Base-by-base conservation (phyloP, 495 filamentous ascomycete genomes). In the Podospora appendiculata region DNA sequence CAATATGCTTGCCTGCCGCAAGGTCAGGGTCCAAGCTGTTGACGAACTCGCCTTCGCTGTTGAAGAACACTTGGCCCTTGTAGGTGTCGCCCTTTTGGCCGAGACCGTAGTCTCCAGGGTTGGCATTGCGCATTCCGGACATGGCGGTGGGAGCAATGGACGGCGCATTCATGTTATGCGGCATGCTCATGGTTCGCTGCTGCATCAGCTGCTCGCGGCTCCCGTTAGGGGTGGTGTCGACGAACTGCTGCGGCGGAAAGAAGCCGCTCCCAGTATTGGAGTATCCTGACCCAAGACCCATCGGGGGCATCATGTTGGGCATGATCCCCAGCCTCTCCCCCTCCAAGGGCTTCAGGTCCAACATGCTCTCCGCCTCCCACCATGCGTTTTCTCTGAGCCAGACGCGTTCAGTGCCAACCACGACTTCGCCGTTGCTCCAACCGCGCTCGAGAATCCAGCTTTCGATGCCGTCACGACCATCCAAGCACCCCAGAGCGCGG, bases 291-390 rank as follows among this genome's bases (percentile, higher is more conserved):
- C 83, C 83, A 48, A 87, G 67, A 19, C 63, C 67, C 14, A 68
- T 70, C 6, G 65, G 64, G 1, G 63, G 60, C 48, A 78, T 79
- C 49, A 81, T 69, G 63, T 76, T 76, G 47, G 67, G 72, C 58
- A 75, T 74, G 57, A 66, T 59, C 39, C 64, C 66, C 33, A 70
- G 51, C 40, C 61, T 54, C 33, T 77, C 68, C 36, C 66, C 68
- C 18, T 66, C 63, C 43, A 70, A 70, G 1, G 87, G 83, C 66
- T 94, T 95, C 52, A 96, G 69, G 63, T 98, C 93, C 32, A 97
- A 83, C 88, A 96, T 95, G 53, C 82, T 87, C 68, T 98, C 93
- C 10, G 91, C 91, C 68, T 97, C 94, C 91, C 93, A 96, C 93
- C 93, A 98, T 9, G 90, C 84, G 45, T 73, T 81, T 64, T 98